Percentiles rank a stretch among this genome's conserved stretches.
Conservation (phyloP, 352 stramenopile species). For the Peronospora destructor region DNA sequence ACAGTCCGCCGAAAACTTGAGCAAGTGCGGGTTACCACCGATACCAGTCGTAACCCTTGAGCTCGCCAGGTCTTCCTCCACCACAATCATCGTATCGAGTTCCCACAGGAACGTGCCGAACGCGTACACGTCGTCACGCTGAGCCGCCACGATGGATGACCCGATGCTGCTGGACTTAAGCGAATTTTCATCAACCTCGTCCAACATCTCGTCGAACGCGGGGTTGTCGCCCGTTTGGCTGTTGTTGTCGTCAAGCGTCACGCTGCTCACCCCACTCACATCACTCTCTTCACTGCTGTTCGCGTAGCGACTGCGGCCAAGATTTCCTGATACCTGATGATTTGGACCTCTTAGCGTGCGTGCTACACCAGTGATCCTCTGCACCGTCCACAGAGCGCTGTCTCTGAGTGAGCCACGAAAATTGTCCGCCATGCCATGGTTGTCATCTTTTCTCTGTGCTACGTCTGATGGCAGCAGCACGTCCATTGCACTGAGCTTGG, state of each 20-base stretch:
- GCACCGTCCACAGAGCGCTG: slow-evolving; percentile 38
- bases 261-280: slow-evolving; percentile 22
- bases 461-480: slow-evolving; percentile 34
- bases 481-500: slow-evolving; percentile 72
- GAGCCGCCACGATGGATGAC: slow-evolving; percentile 17
- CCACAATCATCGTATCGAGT: slow-evolving; percentile 63
- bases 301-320: slow-evolving; percentile 18
- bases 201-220: slow-evolving; percentile 16
- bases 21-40: slow-evolving; percentile 40
- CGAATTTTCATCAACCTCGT: slow-evolving; percentile 29
- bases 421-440: slow-evolving; percentile 17
- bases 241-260: slow-evolving; percentile 30
- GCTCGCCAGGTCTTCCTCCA: slow-evolving; percentile 46
- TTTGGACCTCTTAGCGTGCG: slow-evolving; percentile 10
- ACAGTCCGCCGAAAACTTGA: slow-evolving; percentile 61
- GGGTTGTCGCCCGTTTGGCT: slow-evolving; percentile 20
- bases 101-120: slow-evolving; percentile 74
- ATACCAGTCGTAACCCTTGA: slow-evolving; percentile 11
- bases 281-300: slow-evolving; percentile 33
- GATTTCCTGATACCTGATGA: slow-evolving; percentile 6
- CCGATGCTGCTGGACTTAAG: slow-evolving; percentile 21
- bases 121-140: slow-evolving; percentile 55
- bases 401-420: slow-evolving; percentile 42
- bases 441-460: slow-evolving; percentile 6
- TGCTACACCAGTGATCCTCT: slow-evolving; percentile 25